Conservation (phyloP, 495 filamentous ascomycete species). For the Aspergillus incahuasiensis region DNA sequence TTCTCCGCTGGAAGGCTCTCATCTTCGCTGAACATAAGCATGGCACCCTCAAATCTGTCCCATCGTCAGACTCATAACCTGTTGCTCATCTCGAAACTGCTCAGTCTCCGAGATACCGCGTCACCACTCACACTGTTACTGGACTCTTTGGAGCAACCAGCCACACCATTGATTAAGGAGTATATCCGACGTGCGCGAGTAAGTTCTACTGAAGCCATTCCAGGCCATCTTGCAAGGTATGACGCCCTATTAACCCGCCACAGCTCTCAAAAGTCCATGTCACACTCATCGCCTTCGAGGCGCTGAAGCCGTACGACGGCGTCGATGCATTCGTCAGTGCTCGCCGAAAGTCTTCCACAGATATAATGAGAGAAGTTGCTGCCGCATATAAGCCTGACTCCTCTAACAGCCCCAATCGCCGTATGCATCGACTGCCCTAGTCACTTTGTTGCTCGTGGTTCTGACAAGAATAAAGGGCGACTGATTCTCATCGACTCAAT, state of each 20-base stretch:
- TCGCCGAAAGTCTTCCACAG: conserved; percentile 51
- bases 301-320: conserved; percentile 52
- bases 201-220: conserved; percentile 8
- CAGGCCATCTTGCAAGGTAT: neutral
- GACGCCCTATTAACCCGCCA: neutral
- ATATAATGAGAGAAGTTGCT: conserved; percentile 54
- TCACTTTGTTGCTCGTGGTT: neutral
- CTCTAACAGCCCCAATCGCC: conserved; percentile 25
- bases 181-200: conserved; percentile 75
- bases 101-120: conserved; percentile 69
- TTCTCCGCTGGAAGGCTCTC: neutral
- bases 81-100: conserved; percentile 77
- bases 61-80: conserved; percentile 82
- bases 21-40: conserved; percentile 10
- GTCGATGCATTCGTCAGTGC: conserved; percentile 62
- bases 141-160: conserved; percentile 81
- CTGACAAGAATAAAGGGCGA: conserved; percentile 31
- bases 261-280: conserved; percentile 55
- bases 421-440: conserved; percentile 22
- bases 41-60: conserved; percentile 44
- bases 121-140: conserved; percentile 83
- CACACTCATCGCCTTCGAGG: conserved; percentile 75
- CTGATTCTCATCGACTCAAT: conserved; percentile 46
- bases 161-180: conserved; percentile 63
- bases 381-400: conserved; percentile 25